Percentiles rank a stretch among this genome's conserved stretches.
Evolutionary conservation across 345 rosid species (phyloP).

Genomic region (Chamaenerion angustifolium): DNA sequence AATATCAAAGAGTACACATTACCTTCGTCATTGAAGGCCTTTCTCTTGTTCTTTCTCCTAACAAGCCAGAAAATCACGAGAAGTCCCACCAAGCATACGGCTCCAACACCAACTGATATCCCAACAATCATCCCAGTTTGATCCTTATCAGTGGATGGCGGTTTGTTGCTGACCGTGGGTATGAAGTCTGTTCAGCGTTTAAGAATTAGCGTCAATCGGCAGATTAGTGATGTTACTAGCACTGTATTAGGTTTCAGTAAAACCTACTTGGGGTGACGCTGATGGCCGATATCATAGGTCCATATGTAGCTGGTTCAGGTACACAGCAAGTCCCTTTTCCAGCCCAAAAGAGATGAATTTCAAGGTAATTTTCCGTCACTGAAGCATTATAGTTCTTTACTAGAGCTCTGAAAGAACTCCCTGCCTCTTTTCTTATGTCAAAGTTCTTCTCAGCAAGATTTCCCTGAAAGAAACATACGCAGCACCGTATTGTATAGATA

Average conservation of each 20-base stretch:
- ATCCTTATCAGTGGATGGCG: constrained; percentile 24
- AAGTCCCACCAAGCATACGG: constrained; percentile 19
- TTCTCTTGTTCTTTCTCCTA: constrained; percentile 23
- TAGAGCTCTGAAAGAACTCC: constrained; percentile 14
- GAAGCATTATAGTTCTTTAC: constrained; percentile 9
- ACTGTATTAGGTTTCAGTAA: neutral
- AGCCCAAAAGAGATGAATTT: constrained; percentile 33
- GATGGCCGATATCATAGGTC: constrained; percentile 36
- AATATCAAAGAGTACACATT: neutral
- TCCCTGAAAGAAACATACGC: constrained; percentile 20
- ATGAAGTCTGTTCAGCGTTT: constrained; percentile 35
- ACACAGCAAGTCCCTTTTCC: constrained; percentile 30
- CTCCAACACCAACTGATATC: constrained; percentile 33
- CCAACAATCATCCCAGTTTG: constrained; percentile 43
- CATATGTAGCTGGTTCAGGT: constrained; percentile 22
- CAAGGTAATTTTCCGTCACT: constrained; percentile 19
- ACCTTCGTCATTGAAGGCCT: constrained; percentile 46
- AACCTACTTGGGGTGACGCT: constrained; percentile 44
- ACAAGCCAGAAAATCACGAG: constrained; percentile 20
- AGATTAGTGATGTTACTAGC: neutral
- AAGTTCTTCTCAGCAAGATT: constrained; percentile 33
- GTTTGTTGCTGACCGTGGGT: constrained; percentile 44
- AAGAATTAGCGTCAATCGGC: constrained; percentile 2
- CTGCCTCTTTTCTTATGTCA: constrained; percentile 25
- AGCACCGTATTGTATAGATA: neutral